phyloP scores from a whole-genome alignment of 257 asterid species.

The Catharanthus roseus region DNA sequence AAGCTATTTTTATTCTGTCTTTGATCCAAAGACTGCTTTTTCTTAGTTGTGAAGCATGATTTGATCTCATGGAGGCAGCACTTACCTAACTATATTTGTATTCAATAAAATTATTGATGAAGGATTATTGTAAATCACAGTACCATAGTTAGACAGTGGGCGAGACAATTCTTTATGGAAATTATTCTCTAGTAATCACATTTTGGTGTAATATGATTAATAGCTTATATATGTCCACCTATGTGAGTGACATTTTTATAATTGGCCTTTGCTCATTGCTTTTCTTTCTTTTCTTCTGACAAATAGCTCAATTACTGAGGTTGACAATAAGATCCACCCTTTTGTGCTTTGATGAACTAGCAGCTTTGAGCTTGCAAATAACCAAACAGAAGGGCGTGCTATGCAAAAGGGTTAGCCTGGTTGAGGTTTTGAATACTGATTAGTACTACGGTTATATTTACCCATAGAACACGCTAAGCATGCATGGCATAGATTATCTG shows the following conservation, averaged over 20 bases:
- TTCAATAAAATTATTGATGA: background rate
- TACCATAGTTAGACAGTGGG: no score
- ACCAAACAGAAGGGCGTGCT: background rate
- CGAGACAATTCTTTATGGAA: no score
- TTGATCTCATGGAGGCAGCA: background rate
- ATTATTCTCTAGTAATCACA: background rate
- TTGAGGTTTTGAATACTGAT: background rate
- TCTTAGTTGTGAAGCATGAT: background rate
- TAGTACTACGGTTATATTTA: background rate
- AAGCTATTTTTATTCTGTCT: background rate
- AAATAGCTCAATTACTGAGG: background rate
- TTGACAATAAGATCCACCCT: background rate
- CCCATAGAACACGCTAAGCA: background rate
- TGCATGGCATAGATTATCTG: background rate
- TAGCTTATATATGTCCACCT: background rate
- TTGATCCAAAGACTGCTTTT: background rate
- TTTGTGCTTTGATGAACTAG: background rate
- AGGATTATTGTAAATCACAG: background rate
- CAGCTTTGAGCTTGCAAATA: background rate
- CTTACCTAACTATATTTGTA: background rate
- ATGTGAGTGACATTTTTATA: background rate
- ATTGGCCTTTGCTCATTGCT: background rate
- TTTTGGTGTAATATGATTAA: background rate
- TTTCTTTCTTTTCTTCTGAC: background rate
- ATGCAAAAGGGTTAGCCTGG: background rate